Percentiles rank a stretch among this genome's conserved stretches.
phyloP scores from a whole-genome alignment of 331 rosid species.

The Stylosanthes scabra region DNA sequence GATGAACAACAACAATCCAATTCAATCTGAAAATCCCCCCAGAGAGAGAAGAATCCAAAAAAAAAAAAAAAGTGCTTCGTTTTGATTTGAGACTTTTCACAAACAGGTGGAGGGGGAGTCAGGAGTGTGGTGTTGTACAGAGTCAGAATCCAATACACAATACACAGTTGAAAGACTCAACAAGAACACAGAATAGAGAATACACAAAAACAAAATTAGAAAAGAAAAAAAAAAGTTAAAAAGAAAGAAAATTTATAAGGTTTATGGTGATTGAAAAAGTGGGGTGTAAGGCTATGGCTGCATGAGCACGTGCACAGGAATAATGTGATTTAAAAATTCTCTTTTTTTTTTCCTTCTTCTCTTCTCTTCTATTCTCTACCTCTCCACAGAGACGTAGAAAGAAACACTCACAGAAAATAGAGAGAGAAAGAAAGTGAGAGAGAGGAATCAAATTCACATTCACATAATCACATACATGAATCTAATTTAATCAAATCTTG shows the following conservation, averaged over 20 bases:
- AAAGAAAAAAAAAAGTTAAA: not conserved
- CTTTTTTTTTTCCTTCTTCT: not conserved
- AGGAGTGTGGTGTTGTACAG: not conserved
- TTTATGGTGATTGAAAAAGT: not conserved
- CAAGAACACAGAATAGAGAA: not conserved
- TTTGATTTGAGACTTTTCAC: not conserved
- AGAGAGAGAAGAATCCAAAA: not conserved
- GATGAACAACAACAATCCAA: not conserved
- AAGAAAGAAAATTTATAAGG: not conserved
- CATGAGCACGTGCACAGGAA: not conserved
- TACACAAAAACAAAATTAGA: not conserved
- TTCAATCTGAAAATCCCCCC: constrained; percentile 10
- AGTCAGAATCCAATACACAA: not conserved
- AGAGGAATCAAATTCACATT: not conserved
- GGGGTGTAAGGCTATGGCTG: not conserved
- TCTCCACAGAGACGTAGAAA: not conserved
- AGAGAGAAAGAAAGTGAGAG: not conserved
- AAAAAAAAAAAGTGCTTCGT: not conserved
- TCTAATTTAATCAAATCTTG: no score
- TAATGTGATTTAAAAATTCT: not conserved
- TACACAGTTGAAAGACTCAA: not conserved
- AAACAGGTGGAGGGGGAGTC: not conserved
- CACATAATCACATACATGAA: no score
- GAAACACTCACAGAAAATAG: no score
- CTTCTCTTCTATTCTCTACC: not conserved